Evolutionary conservation across 2,329 filamentous ascomycete species (phyloP).

Genomic region (Alternaria tenuissima): DNA sequence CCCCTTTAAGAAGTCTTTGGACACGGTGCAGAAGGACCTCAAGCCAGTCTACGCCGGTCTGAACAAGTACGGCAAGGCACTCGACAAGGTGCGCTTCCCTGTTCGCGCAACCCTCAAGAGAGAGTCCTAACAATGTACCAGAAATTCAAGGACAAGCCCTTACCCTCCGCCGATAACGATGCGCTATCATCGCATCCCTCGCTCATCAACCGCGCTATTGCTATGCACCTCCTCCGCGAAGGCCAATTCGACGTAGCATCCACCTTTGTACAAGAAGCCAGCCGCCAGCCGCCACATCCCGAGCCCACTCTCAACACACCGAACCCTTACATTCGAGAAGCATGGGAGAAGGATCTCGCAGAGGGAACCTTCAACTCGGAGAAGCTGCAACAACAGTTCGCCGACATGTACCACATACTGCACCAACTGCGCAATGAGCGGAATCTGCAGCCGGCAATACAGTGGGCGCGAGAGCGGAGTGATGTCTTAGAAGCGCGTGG

Average conservation of each 20-base stretch:
- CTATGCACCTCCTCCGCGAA: slow-evolving; percentile 94
- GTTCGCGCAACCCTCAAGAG: neutral
- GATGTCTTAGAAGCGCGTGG: slow-evolving; percentile 77
- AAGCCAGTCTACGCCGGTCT: slow-evolving; percentile 85
- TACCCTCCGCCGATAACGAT: slow-evolving; percentile 81
- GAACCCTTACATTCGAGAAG: slow-evolving; percentile 44
- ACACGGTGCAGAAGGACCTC: slow-evolving; percentile 79
- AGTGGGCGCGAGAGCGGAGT: slow-evolving; percentile 81
- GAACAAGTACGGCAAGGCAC: slow-evolving; percentile 81
- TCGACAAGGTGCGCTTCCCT: slow-evolving; percentile 73
- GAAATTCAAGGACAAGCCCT: slow-evolving; percentile 69
- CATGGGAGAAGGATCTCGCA: slow-evolving; percentile 57
- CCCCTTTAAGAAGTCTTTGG: slow-evolving; percentile 81
- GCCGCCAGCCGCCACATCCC: slow-evolving; percentile 55
- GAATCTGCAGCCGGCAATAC: slow-evolving; percentile 83
- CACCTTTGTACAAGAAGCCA: slow-evolving; percentile 80
- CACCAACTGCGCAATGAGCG: slow-evolving; percentile 74
- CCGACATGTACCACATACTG: slow-evolving; percentile 90
- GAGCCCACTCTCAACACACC: slow-evolving; percentile 48
- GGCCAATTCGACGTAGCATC: slow-evolving; percentile 90
- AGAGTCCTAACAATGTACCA: slow-evolving; percentile 38
- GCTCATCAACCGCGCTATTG: slow-evolving; percentile 90
- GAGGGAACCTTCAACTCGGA: slow-evolving; percentile 68
- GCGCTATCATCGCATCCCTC: slow-evolving; percentile 76
- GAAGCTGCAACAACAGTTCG: slow-evolving; percentile 80